A percentile compares a stretch with the other conserved stretches of the same genome.
These are phyloP conservation scores for Aaosphaeria arxii DNA, from an alignment of 2,329 filamentous ascomycete species.

Conservation along the genomic window DNA sequence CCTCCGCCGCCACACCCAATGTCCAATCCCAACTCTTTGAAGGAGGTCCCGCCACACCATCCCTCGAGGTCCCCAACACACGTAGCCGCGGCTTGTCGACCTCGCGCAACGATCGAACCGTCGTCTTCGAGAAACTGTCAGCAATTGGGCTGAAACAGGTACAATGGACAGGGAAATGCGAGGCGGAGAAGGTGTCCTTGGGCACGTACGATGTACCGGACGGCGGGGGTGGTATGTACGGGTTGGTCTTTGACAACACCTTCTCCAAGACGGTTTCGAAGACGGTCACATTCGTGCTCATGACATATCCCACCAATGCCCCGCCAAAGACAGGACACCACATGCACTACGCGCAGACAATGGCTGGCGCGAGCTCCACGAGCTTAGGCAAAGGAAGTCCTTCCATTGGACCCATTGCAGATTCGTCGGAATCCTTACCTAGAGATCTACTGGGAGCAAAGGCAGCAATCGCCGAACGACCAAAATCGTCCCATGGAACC, in stretches of 20 bases:
- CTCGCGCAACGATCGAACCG: constrained; percentile 66
- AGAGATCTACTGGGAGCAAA: constrained; percentile 16
- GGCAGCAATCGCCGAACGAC: constrained; percentile 32
- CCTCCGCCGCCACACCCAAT: constrained; percentile 42
- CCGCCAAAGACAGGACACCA: constrained; percentile 73
- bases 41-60: constrained; percentile 32
- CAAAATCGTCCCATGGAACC: constrained; percentile 34
- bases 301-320: constrained; percentile 85
- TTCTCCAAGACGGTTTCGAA: constrained; percentile 92
- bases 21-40: constrained; percentile 29
- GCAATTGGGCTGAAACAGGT: constrained; percentile 61
- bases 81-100: constrained; percentile 53
- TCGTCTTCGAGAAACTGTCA: constrained; percentile 65
- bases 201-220: constrained; percentile 77
- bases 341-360: constrained; percentile 57
- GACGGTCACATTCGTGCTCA: constrained; percentile 87
- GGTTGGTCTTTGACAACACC: constrained; percentile 96
- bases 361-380: constrained; percentile 46
- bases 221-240: constrained; percentile 87
- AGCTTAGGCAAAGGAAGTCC: constrained; percentile 40
- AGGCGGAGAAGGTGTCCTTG: constrained; percentile 91
- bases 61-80: constrained; percentile 55
- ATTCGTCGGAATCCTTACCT: constrained; percentile 52
- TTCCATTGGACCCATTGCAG: constrained; percentile 39
- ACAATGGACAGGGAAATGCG: constrained; percentile 88